Conservation (phyloP, 2,329 filamentous ascomycete species). For the Arachnopeziza araneosa region DNA sequence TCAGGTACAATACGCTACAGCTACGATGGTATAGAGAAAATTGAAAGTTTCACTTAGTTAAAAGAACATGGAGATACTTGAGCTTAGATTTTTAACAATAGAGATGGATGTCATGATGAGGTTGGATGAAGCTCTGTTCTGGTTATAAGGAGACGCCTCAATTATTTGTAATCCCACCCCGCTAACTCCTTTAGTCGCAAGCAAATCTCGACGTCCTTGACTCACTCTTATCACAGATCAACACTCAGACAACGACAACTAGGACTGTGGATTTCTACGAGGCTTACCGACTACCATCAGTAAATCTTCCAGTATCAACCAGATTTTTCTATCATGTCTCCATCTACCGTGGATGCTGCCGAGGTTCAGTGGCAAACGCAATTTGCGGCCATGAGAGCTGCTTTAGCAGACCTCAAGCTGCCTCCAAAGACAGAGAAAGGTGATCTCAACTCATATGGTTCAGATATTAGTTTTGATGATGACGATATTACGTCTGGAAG, state of each 20-base stretch:
- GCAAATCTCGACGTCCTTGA: not conserved
- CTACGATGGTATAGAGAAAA: no score
- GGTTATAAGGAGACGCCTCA: not conserved
- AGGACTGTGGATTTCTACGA: not conserved
- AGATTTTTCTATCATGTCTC: conserved; percentile 11
- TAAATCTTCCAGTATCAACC: not conserved
- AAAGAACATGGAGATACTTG: no score
- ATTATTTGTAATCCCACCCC: not conserved
- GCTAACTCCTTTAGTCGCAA: not conserved
- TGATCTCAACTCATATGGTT: conserved; percentile 44
- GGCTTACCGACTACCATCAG: not conserved
- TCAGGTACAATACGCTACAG: no score
- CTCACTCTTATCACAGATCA: not conserved
- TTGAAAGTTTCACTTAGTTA: no score
- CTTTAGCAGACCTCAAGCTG: conserved; percentile 67
- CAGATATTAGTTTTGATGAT: conserved; percentile 59
- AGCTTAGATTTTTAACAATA: not conserved
- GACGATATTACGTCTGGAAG: conserved; percentile 47
- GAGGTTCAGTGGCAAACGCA: conserved; percentile 78
- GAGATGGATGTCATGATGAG: not conserved
- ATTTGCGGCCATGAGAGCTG: conserved; percentile 78
- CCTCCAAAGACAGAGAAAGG: conserved; percentile 36
- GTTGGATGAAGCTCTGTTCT: not conserved
- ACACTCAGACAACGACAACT: not conserved
- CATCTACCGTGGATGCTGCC: conserved; percentile 18